Percentiles rank a stretch among this genome's conserved stretches.
Evolutionary conservation across 208 protist genomes (phyloP).

Genomic region (Trypanosomatidae sp.): DNA sequence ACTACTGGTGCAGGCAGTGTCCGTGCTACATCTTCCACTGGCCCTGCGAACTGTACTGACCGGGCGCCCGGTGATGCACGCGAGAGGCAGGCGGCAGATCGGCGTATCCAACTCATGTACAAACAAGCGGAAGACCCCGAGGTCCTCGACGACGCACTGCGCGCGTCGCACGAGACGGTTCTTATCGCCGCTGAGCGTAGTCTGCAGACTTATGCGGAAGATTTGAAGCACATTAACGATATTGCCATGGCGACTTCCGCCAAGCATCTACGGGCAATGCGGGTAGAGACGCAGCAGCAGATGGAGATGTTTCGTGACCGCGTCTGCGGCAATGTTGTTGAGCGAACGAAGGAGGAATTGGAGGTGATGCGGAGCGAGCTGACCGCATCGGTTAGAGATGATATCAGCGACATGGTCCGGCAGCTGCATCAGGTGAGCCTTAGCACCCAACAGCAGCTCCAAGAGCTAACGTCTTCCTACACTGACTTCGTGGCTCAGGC

Average conservation of each 20-base stretch:
- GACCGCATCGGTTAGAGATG: slow-evolving; percentile 27
- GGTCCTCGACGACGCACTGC: slow-evolving; percentile 32
- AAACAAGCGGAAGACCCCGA: slow-evolving; percentile 29
- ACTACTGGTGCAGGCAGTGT: background rate
- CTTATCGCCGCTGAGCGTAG: slow-evolving; percentile 57
- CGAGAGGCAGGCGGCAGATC: slow-evolving; percentile 25
- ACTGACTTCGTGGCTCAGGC: slow-evolving; percentile 38
- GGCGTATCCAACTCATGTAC: slow-evolving; percentile 21
- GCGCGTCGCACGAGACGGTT: slow-evolving; percentile 43
- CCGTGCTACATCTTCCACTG: background rate
- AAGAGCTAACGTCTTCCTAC: slow-evolving; percentile 39
- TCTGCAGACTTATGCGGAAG: slow-evolving; percentile 55
- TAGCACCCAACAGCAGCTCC: slow-evolving; percentile 30
- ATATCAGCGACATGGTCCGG: slow-evolving; percentile 39
- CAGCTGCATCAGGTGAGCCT: slow-evolving; percentile 46
- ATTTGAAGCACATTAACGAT: slow-evolving; percentile 62
- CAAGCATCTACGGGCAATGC: slow-evolving; percentile 59
- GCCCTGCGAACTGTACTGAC: background rate
- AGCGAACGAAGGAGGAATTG: slow-evolving; percentile 47
- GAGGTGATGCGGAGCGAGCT: slow-evolving; percentile 51
- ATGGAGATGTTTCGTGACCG: slow-evolving; percentile 55
- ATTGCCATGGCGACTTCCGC: slow-evolving; percentile 57
- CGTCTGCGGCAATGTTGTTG: slow-evolving; percentile 34
- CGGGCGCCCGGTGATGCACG: background rate
- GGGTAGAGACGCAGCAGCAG: slow-evolving; percentile 35